phyloP scores from a whole-genome alignment of 768 basidiomycete species.

The Lyophyllum shimeji region DNA sequence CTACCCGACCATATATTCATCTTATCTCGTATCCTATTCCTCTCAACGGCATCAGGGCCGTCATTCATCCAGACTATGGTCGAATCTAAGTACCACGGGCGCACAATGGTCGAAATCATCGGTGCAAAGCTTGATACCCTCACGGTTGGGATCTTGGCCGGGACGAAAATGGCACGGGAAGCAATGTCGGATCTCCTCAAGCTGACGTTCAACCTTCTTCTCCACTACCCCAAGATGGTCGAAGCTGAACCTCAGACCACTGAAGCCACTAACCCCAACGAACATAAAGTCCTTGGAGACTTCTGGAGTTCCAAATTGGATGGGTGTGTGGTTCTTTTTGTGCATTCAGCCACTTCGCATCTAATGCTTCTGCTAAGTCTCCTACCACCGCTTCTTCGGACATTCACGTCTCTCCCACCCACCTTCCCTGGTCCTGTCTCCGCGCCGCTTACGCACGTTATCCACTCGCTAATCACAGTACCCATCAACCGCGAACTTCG shows the following conservation, averaged over 20 bases:
- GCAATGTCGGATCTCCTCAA: slow-evolving; percentile 86
- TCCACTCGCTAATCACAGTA: slow-evolving; percentile 79
- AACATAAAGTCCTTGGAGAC: slow-evolving; percentile 62
- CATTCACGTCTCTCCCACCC: slow-evolving; percentile 66
- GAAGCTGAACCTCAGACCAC: slow-evolving; percentile 45
- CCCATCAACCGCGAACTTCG: slow-evolving; percentile 62
- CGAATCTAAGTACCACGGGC: slow-evolving; percentile 58
- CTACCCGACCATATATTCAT: slow-evolving; percentile 69
- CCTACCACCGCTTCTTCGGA: slow-evolving; percentile 67
- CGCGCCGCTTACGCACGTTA: slow-evolving; percentile 75
- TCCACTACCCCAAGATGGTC: slow-evolving; percentile 74
- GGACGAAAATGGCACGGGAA: slow-evolving; percentile 58
- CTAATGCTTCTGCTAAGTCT: slow-evolving; percentile 41
- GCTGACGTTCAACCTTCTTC: slow-evolving; percentile 75
- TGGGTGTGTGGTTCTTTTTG: slow-evolving; percentile 48
- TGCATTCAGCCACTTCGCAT: neutral
- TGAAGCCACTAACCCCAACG: slow-evolving; percentile 26
- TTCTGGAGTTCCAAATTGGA: slow-evolving; percentile 76
- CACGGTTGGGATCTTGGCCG: slow-evolving; percentile 44
- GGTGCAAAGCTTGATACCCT: slow-evolving; percentile 60
- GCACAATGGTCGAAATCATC: slow-evolving; percentile 64
- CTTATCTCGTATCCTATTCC: slow-evolving; percentile 73
- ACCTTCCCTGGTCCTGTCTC: slow-evolving; percentile 64
- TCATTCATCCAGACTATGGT: slow-evolving; percentile 59
- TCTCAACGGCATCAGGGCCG: slow-evolving; percentile 57